A percentile compares a stretch with the other conserved stretches of the same genome.
Evolutionary conservation across 495 filamentous ascomycete species (phyloP).

Genomic region (Terfezia claveryi): DNA sequence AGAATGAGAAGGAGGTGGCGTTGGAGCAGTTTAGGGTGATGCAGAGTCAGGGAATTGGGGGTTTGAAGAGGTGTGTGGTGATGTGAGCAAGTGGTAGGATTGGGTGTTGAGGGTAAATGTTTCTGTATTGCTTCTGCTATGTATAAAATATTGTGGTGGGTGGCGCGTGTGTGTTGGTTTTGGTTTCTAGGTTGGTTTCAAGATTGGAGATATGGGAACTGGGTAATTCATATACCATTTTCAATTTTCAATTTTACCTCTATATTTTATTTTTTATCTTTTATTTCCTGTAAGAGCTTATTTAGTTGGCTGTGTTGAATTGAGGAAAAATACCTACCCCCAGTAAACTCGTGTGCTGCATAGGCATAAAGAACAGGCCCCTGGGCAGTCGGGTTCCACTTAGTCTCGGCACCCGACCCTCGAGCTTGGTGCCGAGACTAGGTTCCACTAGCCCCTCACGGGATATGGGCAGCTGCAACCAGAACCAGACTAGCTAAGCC

Average conservation of each 20-base stretch:
- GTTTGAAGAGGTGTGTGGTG: background rate
- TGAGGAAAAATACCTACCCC: too few species aligned
- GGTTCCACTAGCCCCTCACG: too few species aligned
- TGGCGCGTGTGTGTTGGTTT: background rate
- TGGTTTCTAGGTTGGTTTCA: background rate
- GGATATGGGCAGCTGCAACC: too few species aligned
- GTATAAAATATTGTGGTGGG: background rate
- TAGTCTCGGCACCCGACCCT: too few species aligned
- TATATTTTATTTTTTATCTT: background rate
- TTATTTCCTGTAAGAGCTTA: background rate
- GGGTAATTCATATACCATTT: background rate
- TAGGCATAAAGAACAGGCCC: too few species aligned
- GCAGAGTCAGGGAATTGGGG: background rate
- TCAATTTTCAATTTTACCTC: background rate
- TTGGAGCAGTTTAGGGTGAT: constrained; percentile 16
- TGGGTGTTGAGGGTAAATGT: background rate
- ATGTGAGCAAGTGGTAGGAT: background rate
- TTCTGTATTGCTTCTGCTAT: background rate
- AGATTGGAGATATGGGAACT: background rate
- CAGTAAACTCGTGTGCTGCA: too few species aligned
- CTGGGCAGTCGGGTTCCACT: too few species aligned
- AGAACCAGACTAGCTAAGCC: too few species aligned
- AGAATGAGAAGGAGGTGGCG: constrained; percentile 17
- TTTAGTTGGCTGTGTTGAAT: too few species aligned
- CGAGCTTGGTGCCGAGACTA: too few species aligned